Evolutionary conservation across 2,329 filamentous ascomycete genomes (phyloP), one percentile per base, ranked within the genome.

Genomic region (Xylariaceae sp.): DNA sequence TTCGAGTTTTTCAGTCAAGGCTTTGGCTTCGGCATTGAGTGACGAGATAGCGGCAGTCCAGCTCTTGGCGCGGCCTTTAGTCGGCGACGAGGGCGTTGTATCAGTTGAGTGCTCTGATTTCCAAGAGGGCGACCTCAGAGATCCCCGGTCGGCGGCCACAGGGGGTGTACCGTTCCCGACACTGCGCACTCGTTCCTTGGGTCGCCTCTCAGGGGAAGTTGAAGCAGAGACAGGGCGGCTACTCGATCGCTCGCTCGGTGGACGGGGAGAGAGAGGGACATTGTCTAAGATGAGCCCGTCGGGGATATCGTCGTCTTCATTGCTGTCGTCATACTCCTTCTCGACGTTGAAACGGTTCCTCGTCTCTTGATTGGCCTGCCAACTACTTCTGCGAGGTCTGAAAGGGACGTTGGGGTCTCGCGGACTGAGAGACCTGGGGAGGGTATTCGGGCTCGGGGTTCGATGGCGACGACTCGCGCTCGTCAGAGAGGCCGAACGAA

Each of bases 241-340:
- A 6, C 69, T 70, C 0, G 75, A 67, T 14, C 82, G 72, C 50
- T 83, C 79, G 20, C 70, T 69, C 1, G 71, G 70, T 2, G 80
- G 81, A 2, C 82, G 74, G n/a, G 88, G 88, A 0, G 87, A 91
- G 37, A 93, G 80, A 5, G 88, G 88, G 2, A 93, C 83, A 53
- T 93, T 93, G 67, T 88, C 86, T 37, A 93, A 77, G 42, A 90
- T 76, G 20, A 87, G 77, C 43, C 88, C 86, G 21, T 91, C 86
- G 0, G 88, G 88, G 22, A 93, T 83, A 46, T 88, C 81, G 43
- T 80, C 83, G 43, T 90, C 85, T 55, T 91, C 85, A 40, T 85
- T 80, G 55, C 91, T 85, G 38, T 85, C 80, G 55, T 88, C 82
- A 50, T 78, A 91, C 60, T 92, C 87, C 44, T 80, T 78, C 62